A percentile compares a stretch with the other conserved stretches of the same genome.
Conservation (phyloP, 225 moss, liverwort and hornwort species). For the Bryoerythrophyllum caledonicum region DNA sequence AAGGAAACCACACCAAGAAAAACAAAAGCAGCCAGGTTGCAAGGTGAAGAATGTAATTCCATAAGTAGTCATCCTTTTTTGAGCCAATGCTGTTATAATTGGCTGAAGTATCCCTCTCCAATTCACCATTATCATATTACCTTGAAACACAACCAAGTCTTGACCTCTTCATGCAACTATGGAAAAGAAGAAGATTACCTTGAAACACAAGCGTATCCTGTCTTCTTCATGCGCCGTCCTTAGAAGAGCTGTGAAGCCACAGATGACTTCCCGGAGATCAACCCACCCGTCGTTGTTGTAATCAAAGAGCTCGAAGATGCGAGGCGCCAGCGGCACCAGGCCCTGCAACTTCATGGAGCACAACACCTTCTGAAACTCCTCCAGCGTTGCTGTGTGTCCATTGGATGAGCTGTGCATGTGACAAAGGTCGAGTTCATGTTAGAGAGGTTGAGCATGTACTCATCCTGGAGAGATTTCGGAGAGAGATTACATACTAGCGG, state of each 20-base stretch:
- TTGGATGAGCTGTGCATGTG: constrained; percentile 33
- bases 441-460: not conserved
- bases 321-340: constrained; percentile 58
- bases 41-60: not conserved
- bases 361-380: constrained; percentile 41
- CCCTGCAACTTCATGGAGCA: constrained; percentile 48
- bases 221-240: constrained; percentile 71
- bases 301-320: constrained; percentile 85
- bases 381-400: constrained; percentile 36
- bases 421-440: constrained; percentile 7
- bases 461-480: too few species aligned
- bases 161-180: too few species aligned
- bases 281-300: constrained; percentile 80
- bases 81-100: too few species aligned
- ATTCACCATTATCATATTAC: too few species aligned
- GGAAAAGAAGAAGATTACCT: constrained; percentile 29
- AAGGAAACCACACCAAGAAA: constrained; percentile 2
- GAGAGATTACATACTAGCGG: constrained; percentile 47
- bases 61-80: too few species aligned
- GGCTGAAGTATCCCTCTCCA: too few species aligned
- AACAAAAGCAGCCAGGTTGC: not conserved
- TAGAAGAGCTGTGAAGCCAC: constrained; percentile 75
- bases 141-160: too few species aligned
- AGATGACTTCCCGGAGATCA: constrained; percentile 83
- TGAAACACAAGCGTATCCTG: constrained; percentile 69